Percentiles rank a stretch among this genome's conserved stretches.
These are phyloP conservation scores for Candida sanyaensis DNA, from an alignment of 1,139 yeast species.

Conservation along the genomic window DNA sequence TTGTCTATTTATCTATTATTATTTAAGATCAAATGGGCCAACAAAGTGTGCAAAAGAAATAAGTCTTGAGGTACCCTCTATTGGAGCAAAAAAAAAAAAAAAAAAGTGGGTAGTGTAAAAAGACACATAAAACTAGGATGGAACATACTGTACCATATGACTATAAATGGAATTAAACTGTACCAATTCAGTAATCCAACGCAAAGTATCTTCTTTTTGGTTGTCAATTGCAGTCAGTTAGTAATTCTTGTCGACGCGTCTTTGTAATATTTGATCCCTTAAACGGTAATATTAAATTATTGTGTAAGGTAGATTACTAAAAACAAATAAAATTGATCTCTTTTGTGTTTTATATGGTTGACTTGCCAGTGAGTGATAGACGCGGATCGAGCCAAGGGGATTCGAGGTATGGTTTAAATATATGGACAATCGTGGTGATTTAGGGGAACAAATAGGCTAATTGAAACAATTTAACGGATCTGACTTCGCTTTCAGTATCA, in stretches of 20 bases:
- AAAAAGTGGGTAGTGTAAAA: no score
- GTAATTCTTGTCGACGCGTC: neutral
- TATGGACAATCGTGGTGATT: no score
- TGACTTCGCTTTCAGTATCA: no score
- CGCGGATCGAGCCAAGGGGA: no score
- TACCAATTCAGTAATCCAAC: neutral
- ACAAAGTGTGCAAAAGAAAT: neutral
- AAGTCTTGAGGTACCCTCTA: no score
- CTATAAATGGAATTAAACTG: slow-evolving; percentile 1
- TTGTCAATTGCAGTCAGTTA: neutral
- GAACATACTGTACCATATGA: no score
- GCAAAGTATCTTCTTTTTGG: neutral
- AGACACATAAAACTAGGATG: no score
- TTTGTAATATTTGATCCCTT: neutral
- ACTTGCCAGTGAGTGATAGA: no score
- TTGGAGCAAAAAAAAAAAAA: no score
- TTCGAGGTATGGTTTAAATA: no score
- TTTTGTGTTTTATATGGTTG: neutral
- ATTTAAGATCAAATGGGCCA: neutral
- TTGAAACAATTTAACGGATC: no score
- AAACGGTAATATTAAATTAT: neutral
- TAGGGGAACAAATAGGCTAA: no score
- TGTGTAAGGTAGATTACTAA: neutral
- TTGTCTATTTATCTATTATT: neutral
- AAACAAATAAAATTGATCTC: neutral